These are phyloP conservation scores for Phytophthora fragariaefolia DNA, from an alignment of 352 stramenopile species.

Conservation along the genomic window DNA sequence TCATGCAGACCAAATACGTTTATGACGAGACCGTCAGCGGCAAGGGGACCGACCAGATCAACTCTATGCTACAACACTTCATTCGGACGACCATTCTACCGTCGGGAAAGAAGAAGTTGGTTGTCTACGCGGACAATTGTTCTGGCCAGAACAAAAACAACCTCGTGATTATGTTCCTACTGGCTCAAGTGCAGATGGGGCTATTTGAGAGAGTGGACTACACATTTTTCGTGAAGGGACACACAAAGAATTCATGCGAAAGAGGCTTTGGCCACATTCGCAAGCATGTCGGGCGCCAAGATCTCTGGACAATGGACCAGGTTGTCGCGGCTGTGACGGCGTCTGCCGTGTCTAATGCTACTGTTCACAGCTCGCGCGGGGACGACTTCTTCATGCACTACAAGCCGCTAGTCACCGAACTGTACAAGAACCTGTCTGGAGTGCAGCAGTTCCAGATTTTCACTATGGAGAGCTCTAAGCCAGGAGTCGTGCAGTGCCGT, in stretches of 20 bases:
- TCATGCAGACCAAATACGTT: slow-evolving; percentile 15
- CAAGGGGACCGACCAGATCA: slow-evolving; percentile 16
- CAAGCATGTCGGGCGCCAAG: slow-evolving; percentile 3
- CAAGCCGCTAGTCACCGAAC: slow-evolving; percentile 10
- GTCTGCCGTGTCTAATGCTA: neutral
- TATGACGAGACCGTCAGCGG: slow-evolving; percentile 9
- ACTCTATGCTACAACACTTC: slow-evolving; percentile 8
- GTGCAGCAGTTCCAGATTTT: slow-evolving; percentile 6
- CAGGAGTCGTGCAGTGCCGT: neutral
- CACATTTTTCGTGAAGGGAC: slow-evolving; percentile 33
- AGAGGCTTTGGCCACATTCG: slow-evolving; percentile 24
- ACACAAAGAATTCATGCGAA: slow-evolving; percentile 26
- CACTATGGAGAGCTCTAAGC: neutral
- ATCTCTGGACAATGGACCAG: slow-evolving; percentile 24
- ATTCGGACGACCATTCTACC: neutral
- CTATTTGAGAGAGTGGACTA: slow-evolving; percentile 4
- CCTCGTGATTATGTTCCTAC: neutral
- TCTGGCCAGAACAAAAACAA: neutral
- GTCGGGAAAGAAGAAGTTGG: neutral
- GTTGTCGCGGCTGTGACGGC: slow-evolving; percentile 2
- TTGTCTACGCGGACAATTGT: slow-evolving; percentile 26
- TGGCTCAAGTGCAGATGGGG: slow-evolving; percentile 2
- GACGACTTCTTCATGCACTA: slow-evolving; percentile 16
- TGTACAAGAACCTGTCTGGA: slow-evolving; percentile 2
- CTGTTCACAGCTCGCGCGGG: neutral